A percentile compares a stretch with the other conserved stretches of the same genome.
phyloP scores from a whole-genome alignment of 75 land plant species.

The Chamaecyparis obtusa region DNA sequence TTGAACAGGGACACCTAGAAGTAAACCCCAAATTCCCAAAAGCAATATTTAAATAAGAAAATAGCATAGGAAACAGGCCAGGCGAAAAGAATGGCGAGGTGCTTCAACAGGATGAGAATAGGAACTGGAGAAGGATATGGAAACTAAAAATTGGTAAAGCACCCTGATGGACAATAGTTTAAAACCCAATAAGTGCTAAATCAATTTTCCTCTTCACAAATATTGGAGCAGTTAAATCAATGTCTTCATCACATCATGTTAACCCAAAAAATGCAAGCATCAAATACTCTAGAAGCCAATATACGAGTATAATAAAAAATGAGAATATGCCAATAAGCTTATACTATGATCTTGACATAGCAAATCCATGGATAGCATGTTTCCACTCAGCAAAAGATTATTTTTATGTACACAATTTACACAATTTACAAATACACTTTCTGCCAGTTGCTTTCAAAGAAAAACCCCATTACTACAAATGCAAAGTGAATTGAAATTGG shows the following conservation, averaged over 20 bases:
- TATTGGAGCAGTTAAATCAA: neutral
- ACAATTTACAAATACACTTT: neutral
- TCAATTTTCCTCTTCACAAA: neutral
- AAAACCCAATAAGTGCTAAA: neutral
- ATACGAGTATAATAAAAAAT: neutral
- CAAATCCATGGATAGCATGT: neutral
- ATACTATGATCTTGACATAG: neutral
- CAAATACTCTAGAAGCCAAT: neutral
- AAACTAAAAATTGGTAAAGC: neutral
- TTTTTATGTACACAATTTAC: neutral
- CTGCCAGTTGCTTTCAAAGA: neutral
- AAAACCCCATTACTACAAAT: neutral
- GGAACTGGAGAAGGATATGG: neutral
- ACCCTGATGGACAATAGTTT: neutral
- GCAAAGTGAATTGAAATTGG: neutral
- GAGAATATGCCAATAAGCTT: neutral
- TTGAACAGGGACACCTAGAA: neutral
- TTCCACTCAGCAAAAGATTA: neutral
- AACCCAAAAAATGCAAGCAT: neutral
- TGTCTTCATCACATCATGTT: neutral
- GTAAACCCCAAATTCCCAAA: neutral
- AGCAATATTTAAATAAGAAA: neutral
- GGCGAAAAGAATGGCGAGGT: neutral
- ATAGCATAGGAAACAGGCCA: neutral
- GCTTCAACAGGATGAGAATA: neutral